These are phyloP conservation scores for Neofusicoccum cordaticola DNA, from an alignment of 2,329 filamentous ascomycete species.

Conservation along the genomic window DNA sequence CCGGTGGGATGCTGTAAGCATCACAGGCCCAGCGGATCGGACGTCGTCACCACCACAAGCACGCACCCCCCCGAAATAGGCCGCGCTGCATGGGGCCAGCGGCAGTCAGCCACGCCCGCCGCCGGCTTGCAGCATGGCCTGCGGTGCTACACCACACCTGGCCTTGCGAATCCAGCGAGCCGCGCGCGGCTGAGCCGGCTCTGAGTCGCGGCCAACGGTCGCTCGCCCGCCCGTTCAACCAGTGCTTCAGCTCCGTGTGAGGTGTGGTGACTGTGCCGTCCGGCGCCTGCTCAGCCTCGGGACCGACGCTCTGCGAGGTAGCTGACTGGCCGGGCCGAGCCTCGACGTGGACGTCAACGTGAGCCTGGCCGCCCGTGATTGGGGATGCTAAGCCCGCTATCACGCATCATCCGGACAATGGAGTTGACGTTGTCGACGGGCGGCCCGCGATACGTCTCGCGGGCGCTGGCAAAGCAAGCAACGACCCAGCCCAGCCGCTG, in stretches of 20 bases:
- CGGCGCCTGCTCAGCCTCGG: neutral
- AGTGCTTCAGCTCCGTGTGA: neutral
- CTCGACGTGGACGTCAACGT: conserved; percentile 2
- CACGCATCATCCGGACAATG: neutral
- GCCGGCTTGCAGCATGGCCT: neutral
- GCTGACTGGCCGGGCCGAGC: conserved; percentile 13
- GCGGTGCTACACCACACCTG: neutral
- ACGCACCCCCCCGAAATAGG: neutral
- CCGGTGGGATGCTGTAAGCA: neutral
- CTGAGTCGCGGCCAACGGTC: neutral
- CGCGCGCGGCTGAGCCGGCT: conserved; percentile 3
- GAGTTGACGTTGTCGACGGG: neutral
- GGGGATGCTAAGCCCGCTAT: neutral
- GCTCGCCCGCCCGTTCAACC: neutral
- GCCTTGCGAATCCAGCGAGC: neutral
- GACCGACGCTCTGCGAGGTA: neutral
- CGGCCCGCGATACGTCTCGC: neutral
- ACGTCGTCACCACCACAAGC: neutral
- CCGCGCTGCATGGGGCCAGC: neutral
- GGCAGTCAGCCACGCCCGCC: neutral
- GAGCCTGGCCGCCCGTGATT: neutral
- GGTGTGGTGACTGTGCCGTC: neutral
- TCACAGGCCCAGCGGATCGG: conserved; percentile 3
- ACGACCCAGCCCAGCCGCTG: neutral
- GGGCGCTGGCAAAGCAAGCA: neutral